A percentile compares a stretch with the other conserved stretches of the same genome.
Conservation (phyloP, 2,329 filamentous ascomycete species). For the Microascus cirrosus region DNA sequence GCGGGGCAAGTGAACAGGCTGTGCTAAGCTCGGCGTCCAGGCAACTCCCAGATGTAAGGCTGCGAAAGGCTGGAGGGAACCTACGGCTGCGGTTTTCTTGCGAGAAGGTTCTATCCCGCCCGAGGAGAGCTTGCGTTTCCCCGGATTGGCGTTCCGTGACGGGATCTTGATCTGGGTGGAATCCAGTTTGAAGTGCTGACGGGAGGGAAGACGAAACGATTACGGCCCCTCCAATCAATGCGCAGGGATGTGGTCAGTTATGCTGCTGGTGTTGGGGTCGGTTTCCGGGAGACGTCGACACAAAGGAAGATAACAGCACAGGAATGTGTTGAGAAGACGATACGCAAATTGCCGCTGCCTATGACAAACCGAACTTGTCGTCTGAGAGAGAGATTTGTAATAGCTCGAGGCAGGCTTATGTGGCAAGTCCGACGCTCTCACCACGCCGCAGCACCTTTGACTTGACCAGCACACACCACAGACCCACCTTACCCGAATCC, state of each 20-base stretch:
- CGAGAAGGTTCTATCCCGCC: constrained; percentile 44
- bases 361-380: background rate
- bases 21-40: background rate
- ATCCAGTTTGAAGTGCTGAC: constrained; percentile 1
- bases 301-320: background rate
- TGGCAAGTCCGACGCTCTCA: background rate
- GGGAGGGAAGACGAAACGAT: constrained; percentile 1
- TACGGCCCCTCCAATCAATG: background rate
- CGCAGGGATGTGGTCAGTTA: background rate
- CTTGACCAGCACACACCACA: no score
- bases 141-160: constrained; percentile 37
- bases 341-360: background rate
- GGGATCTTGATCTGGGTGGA: background rate
- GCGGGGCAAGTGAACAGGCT: background rate
- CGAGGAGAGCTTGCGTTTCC: constrained; percentile 57
- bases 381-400: background rate
- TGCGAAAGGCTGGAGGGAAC: constrained; percentile 16
- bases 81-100: constrained; percentile 52
- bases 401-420: background rate
- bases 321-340: background rate
- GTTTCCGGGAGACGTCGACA: background rate
- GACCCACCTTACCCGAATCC: no score
- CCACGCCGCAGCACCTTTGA: background rate
- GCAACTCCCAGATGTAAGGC: background rate
- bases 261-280: background rate